Conservation (phyloP, 2,329 filamentous ascomycete genomes). For the Pseudonectria buxi region DNA sequence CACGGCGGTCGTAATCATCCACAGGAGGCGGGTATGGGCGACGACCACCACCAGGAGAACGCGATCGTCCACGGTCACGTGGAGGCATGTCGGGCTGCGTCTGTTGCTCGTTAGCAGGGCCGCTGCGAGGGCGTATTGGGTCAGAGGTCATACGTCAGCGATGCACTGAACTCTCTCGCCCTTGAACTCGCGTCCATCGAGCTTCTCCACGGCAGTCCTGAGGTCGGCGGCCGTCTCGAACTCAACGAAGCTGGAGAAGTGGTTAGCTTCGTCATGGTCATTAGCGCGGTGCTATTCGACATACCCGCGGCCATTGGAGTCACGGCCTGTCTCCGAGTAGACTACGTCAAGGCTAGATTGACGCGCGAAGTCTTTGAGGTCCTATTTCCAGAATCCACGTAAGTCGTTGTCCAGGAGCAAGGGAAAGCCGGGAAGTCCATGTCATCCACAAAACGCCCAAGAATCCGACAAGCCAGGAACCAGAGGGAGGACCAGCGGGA, state of each 20-base stretch:
- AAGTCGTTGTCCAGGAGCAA: conserved; percentile 61
- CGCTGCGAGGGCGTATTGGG: neutral
- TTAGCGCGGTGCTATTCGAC: conserved; percentile 35
- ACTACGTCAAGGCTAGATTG: conserved; percentile 96
- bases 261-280: neutral
- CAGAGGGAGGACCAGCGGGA: conserved; percentile 19
- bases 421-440: conserved; percentile 25
- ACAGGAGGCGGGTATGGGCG: conserved; percentile 61
- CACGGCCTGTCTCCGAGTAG: conserved; percentile 91
- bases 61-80: conserved; percentile 69
- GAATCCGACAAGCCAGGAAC: conserved; percentile 34
- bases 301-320: conserved; percentile 87
- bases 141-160: conserved; percentile 59
- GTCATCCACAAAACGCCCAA: conserved; percentile 30
- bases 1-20: conserved; percentile 80
- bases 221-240: conserved; percentile 91
- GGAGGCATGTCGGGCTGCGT: conserved; percentile 70
- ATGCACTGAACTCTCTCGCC: conserved; percentile 77
- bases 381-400: conserved; percentile 81
- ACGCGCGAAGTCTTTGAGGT: conserved; percentile 98
- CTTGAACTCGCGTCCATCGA: conserved; percentile 91
- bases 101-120: conserved; percentile 37
- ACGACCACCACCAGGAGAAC: conserved; percentile 52
- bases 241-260: conserved; percentile 73
- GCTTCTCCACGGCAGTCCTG: conserved; percentile 86